These are phyloP conservation scores for Cercospora nicotianae DNA, from an alignment of 2,329 filamentous ascomycete genomes.

Conservation along the genomic window DNA sequence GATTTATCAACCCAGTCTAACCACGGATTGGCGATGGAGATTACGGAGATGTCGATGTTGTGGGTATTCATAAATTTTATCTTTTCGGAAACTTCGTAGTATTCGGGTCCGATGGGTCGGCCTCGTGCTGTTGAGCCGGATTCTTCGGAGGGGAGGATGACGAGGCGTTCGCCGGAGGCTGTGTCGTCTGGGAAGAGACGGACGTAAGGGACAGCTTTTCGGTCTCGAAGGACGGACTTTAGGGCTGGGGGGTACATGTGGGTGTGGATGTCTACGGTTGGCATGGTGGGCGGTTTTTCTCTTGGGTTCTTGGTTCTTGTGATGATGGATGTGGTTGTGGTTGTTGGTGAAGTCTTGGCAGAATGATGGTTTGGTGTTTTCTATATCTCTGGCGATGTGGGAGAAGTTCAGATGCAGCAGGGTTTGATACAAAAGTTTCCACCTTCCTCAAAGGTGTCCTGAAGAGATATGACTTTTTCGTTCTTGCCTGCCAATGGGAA, in stretches of 20 bases:
- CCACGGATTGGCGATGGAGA: conserved; percentile 92
- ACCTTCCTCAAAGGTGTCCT: neutral
- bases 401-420: neutral
- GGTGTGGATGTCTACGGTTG: conserved; percentile 61
- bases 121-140: conserved; percentile 56
- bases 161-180: conserved; percentile 58
- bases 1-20: conserved; percentile 72
- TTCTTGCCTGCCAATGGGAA: neutral
- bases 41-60: conserved; percentile 75
- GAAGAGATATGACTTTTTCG: neutral
- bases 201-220: conserved; percentile 68
- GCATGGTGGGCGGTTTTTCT: conserved; percentile 28
- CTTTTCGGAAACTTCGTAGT: conserved; percentile 77
- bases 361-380: neutral
- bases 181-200: conserved; percentile 59
- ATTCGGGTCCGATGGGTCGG: conserved; percentile 79
- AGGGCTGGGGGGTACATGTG: conserved; percentile 59
- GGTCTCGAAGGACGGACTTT: conserved; percentile 57
- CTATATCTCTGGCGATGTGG: neutral
- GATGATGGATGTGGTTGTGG: neutral
- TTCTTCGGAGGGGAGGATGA: conserved; percentile 37
- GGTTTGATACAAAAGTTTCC: neutral
- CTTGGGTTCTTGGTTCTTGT: neutral
- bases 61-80: conserved; percentile 86
- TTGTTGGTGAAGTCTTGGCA: conserved; percentile 1